Evolutionary conservation across 73 alveolate species (phyloP), one percentile per base, ranked within the genome.

Genomic region (Stentor roeselii): DNA sequence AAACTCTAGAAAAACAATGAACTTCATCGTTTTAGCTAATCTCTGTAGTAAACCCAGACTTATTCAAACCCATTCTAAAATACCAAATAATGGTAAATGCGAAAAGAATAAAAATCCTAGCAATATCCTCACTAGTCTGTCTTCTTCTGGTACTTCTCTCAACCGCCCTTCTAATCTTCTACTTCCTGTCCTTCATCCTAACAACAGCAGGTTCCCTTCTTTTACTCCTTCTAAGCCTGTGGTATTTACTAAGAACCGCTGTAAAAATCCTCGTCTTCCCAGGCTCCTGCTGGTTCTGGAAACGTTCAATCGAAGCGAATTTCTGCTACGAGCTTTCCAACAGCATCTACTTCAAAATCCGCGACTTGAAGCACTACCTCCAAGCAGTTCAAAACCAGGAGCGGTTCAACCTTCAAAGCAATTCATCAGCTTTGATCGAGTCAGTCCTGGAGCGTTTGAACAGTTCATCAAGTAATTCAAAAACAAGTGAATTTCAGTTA

Each of bases 231-330:
- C 15, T 58, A 21, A 21, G 35, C 27, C 27, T 58, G 27, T 58
- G 74, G 27, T 58, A 21, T 21, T 40, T 84, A 58, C 39, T 84
- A 32, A 59, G 78, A 39, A 50, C 59, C 78, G 60, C 61, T 2
- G 86, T 58, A 32, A 59, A 84, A 78, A 50, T 76, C 59, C 78
- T 85, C 60, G 31, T 67, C 15, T 67, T 67, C 32, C 82, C 82
- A 1, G 82, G 82, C 31, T 67, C 82, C 42, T 67, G 38, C 59
- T 67, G 38, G 15, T 67, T 67, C 21, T 67, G 82, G 32, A 67
- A 31, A 67, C 38, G 82, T 1, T 67, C 82, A 2, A 67, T 67
- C 21, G 82, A 67, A 2, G 82, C 82, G 15, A 30, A 31, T 67
- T 67, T 67, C 42, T 67, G 82, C 31, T 27, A 50, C n/a, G 82